These are phyloP conservation scores for Urochloa ruziziensis DNA, from an alignment of 176 grass and related monocot genomes.

Conservation along the genomic window DNA sequence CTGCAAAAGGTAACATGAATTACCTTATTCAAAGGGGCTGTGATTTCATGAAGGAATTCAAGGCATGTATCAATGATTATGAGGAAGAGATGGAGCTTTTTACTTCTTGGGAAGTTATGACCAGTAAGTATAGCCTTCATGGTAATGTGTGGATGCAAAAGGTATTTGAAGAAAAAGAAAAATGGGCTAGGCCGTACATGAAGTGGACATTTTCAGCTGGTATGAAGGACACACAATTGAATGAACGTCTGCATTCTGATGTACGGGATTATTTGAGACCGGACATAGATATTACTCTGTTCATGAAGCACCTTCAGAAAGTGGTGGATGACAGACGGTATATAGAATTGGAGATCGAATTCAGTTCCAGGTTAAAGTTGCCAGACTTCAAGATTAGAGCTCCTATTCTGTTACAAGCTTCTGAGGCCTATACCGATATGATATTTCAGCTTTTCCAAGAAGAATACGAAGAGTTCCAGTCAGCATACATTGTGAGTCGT, in stretches of 20 bases:
- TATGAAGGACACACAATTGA: constrained; percentile 54
- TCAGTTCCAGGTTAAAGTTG: constrained; percentile 46
- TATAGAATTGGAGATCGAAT: constrained; percentile 53
- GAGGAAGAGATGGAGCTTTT: no score
- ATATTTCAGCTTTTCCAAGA: constrained; percentile 71
- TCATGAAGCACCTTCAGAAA: constrained; percentile 47
- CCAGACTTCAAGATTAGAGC: constrained; percentile 58
- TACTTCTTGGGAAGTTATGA: no score
- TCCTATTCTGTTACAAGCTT: constrained; percentile 58
- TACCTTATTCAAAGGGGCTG: no score
- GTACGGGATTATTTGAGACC: constrained; percentile 46
- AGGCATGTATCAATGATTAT: no score
- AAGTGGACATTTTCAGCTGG: constrained; percentile 63
- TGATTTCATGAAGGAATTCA: no score
- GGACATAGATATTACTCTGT: constrained; percentile 39
- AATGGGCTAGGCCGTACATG: constrained; percentile 60
- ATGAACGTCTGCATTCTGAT: constrained; percentile 40
- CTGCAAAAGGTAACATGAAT: no score
- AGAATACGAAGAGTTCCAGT: constrained; percentile 67
- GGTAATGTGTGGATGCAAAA: no score
- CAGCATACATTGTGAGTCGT: constrained; percentile 56
- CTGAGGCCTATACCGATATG: constrained; percentile 51
- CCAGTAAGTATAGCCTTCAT: no score
- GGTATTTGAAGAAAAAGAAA: constrained; percentile 69
- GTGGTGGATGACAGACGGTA: constrained; percentile 48